phyloP scores from a whole-genome alignment of 1,139 yeast species.

The Debaryomyces singareniensis region DNA sequence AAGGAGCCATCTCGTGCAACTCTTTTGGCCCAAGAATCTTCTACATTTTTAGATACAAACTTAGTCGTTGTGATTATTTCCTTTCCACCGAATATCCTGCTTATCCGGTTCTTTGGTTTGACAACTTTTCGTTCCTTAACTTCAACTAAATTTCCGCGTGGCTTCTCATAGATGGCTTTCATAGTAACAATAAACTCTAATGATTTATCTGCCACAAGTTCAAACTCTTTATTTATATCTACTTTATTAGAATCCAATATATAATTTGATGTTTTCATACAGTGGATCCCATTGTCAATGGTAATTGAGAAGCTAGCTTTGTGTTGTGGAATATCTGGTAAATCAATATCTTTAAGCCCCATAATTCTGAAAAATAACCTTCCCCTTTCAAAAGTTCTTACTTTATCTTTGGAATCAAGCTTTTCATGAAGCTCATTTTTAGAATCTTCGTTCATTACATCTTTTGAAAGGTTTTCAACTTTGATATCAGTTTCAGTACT shows the following conservation, averaged over 20 bases:
- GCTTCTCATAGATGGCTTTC: slow-evolving; percentile 56
- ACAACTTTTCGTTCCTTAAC: slow-evolving; percentile 49
- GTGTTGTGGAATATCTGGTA: slow-evolving; percentile 52
- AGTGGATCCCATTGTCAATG: slow-evolving; percentile 86
- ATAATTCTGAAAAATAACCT: slow-evolving; percentile 64
- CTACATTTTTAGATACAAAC: slow-evolving; percentile 43
- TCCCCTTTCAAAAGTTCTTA: slow-evolving; percentile 57
- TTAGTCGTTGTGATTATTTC: slow-evolving; percentile 48
- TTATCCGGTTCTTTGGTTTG: slow-evolving; percentile 37
- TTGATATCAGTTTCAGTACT: not conserved
- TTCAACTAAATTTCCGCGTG: slow-evolving; percentile 49
- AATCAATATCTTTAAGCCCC: slow-evolving; percentile 48
- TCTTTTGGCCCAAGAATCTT: slow-evolving; percentile 51
- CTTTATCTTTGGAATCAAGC: not conserved
- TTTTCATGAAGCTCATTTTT: too few relatives aligned
- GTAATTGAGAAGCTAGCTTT: slow-evolving; percentile 64
- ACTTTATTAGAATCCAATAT: slow-evolving; percentile 36
- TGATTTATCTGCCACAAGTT: slow-evolving; percentile 60
- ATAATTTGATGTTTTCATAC: slow-evolving; percentile 68
- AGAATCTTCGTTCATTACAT: not conserved
- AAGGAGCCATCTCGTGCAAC: slow-evolving; percentile 86
- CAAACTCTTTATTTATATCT: slow-evolving; percentile 74
- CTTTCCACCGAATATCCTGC: slow-evolving; percentile 45
- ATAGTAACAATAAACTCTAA: slow-evolving; percentile 70
- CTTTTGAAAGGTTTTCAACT: not conserved